Evolutionary conservation across 768 basidiomycete species (phyloP).

Genomic region (Dentipellis fragilis): DNA sequence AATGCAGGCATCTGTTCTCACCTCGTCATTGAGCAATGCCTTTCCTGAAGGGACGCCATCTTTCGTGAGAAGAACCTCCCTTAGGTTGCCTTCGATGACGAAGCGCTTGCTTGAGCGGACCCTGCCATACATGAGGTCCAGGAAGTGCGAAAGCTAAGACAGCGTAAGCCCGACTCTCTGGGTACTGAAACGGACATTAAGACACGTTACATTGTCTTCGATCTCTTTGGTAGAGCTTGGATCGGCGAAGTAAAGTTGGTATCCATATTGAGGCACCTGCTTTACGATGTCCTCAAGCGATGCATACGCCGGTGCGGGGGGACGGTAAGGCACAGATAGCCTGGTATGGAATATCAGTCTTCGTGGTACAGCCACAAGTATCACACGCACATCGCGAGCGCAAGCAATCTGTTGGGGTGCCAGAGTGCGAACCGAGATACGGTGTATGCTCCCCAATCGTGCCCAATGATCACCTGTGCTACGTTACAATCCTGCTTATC

Average conservation of each 20-base stretch:
- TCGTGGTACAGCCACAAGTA: background rate
- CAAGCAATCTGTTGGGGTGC: slow-evolving; percentile 53
- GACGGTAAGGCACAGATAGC: slow-evolving; percentile 56
- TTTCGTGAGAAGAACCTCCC: slow-evolving; percentile 4
- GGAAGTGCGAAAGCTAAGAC: slow-evolving; percentile 15
- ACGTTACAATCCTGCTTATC: background rate
- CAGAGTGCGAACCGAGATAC: slow-evolving; percentile 63
- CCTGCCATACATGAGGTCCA: slow-evolving; percentile 8
- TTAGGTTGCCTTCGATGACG: slow-evolving; percentile 6
- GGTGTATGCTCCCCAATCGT: slow-evolving; percentile 70
- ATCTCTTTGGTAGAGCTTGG: slow-evolving; percentile 42
- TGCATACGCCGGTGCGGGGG: slow-evolving; percentile 40
- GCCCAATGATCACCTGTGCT: slow-evolving; percentile 56
- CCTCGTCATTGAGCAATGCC: slow-evolving; percentile 10
- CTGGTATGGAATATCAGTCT: slow-evolving; percentile 24
- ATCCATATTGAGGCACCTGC: slow-evolving; percentile 47
- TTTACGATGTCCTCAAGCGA: slow-evolving; percentile 42
- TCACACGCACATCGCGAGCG: slow-evolving; percentile 41
- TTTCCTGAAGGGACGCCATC: background rate
- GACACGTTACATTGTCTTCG: slow-evolving; percentile 39
- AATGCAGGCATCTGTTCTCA: background rate
- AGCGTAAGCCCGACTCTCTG: too few relatives aligned
- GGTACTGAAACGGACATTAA: too few relatives aligned
- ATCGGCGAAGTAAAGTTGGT: slow-evolving; percentile 59
- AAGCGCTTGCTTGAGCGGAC: background rate